Conservation (phyloP, 108 stramenopile species). For the Licmophora abbreviata region DNA sequence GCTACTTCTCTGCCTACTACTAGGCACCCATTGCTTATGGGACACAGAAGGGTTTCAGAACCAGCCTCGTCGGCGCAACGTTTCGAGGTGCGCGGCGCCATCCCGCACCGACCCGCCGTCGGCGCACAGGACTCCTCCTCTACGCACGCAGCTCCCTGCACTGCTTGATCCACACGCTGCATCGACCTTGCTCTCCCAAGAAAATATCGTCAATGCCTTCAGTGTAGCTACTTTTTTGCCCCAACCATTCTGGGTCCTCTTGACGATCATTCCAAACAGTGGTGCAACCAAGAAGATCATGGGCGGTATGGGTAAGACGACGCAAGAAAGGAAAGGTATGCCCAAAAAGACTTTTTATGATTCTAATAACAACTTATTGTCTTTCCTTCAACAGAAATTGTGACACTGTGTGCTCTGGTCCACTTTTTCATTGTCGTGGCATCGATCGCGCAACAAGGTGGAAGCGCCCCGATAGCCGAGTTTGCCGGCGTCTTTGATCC, state of each 20-base stretch:
- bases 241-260: conserved; percentile 73
- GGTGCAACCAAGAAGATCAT: conserved; percentile 62
- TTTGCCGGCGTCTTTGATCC: conserved; percentile 87
- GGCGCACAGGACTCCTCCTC: no score
- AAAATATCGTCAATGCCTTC: conserved; percentile 68
- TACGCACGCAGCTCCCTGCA: neutral
- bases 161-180: neutral
- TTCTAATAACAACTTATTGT: no score
- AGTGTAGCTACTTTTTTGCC: conserved; percentile 76
- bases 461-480: conserved; percentile 73
- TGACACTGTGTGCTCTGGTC: conserved; percentile 51
- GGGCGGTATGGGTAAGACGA: conserved; percentile 49
- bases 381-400: conserved; percentile 21
- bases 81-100: no score
- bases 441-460: conserved; percentile 53
- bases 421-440: conserved; percentile 77
- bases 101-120: no score
- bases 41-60: no score
- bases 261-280: conserved; percentile 55
- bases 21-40: no score
- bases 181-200: conserved; percentile 16
- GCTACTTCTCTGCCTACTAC: no score
- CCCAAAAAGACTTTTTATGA: no score
- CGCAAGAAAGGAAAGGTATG: no score
- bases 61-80: no score